Evolutionary conservation across 495 filamentous ascomycete species (phyloP).

Genomic region (Lepraria neglecta): DNA sequence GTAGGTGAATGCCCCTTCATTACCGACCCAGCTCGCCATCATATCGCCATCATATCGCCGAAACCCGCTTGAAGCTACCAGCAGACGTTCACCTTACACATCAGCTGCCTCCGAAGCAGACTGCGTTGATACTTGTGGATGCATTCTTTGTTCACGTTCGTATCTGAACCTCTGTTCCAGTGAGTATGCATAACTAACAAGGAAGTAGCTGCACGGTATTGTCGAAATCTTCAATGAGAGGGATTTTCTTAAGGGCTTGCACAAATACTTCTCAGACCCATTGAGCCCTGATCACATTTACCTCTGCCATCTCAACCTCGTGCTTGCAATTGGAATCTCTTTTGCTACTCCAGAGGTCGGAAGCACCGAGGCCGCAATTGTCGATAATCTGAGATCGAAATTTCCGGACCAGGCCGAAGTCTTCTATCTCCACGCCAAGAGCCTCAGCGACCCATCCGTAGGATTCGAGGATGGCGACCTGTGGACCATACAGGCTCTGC

Average conservation of each 20-base stretch:
- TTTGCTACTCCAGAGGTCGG: slow-evolving; percentile 48
- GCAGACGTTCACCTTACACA: slow-evolving; percentile 39
- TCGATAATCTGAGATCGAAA: slow-evolving; percentile 43
- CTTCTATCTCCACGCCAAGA: slow-evolving; percentile 54
- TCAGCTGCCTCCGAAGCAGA: slow-evolving; percentile 49
- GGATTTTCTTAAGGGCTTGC: slow-evolving; percentile 43
- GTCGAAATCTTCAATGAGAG: slow-evolving; percentile 49
- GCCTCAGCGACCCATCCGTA: slow-evolving; percentile 46
- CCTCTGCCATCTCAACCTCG: slow-evolving; percentile 52
- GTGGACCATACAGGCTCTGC: slow-evolving; percentile 56
- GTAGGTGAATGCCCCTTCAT: slow-evolving; percentile 62
- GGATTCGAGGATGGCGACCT: slow-evolving; percentile 58
- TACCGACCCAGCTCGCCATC: slow-evolving; percentile 60
- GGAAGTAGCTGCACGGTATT: slow-evolving; percentile 48
- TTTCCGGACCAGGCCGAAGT: slow-evolving; percentile 48
- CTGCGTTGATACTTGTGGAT: slow-evolving; percentile 48
- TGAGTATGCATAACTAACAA: neutral
- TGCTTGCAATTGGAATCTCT: slow-evolving; percentile 53
- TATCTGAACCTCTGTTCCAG: neutral
- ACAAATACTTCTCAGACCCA: slow-evolving; percentile 49
- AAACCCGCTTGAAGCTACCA: slow-evolving; percentile 50
- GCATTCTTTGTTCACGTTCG: slow-evolving; percentile 57
- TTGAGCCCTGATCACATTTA: slow-evolving; percentile 41
- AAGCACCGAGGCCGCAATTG: slow-evolving; percentile 42
- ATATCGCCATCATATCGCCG: slow-evolving; percentile 62